A percentile compares a stretch with the other conserved stretches of the same genome.
Evolutionary conservation across 495 filamentous ascomycete species (phyloP).

Genomic region (Neurospora hispaniola): DNA sequence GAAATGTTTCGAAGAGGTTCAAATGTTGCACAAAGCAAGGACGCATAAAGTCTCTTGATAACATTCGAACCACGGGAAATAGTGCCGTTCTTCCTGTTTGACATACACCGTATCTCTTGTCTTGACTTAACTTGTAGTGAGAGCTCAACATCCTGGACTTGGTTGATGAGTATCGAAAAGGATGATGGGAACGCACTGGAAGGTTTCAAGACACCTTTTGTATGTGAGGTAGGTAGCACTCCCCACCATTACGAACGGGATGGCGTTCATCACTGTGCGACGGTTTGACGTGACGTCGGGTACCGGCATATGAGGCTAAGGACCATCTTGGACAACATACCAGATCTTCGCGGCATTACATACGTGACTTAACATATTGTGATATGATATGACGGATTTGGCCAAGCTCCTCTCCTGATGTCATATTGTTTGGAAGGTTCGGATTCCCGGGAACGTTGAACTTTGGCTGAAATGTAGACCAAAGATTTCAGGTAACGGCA

Average conservation of each 20-base stretch:
- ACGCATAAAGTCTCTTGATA: not conserved
- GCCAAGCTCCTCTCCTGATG: not conserved
- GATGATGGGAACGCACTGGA: not conserved
- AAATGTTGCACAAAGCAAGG: not conserved
- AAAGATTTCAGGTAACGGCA: not conserved
- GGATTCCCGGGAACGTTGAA: not conserved
- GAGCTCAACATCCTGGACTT: not conserved
- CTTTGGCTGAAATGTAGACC: too few relatives aligned
- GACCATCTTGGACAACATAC: slow-evolving; percentile 3
- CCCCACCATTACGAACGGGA: slow-evolving; percentile 2
- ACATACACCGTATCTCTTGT: not conserved
- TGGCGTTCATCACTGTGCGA: slow-evolving; percentile 5
- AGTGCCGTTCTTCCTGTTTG: too few relatives aligned
- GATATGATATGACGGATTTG: not conserved
- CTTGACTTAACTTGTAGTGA: not conserved
- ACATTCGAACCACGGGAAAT: too few relatives aligned
- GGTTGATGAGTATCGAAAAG: not conserved
- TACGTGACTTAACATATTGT: not conserved
- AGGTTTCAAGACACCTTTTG: not conserved
- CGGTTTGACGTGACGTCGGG: slow-evolving; percentile 4
- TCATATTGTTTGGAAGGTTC: not conserved
- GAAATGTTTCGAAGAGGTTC: not conserved
- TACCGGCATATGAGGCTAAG: slow-evolving; percentile 11
- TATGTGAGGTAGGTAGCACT: not conserved
- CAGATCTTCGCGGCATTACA: not conserved